phyloP scores from a whole-genome alignment of 176 grass and related monocot genomes.

The Dactylis glomerata region DNA sequence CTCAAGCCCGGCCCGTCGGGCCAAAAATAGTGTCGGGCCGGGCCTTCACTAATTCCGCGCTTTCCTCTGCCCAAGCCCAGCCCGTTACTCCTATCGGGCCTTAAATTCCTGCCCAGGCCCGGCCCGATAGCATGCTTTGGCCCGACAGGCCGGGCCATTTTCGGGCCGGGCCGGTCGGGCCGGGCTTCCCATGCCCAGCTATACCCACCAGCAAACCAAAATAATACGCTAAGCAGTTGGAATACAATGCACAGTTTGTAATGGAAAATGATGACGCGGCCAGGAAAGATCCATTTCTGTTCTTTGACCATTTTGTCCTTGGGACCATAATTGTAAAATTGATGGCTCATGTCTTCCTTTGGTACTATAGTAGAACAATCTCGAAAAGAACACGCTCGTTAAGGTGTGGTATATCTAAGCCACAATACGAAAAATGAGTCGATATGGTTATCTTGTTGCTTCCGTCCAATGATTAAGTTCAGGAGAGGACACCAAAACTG shows the following conservation, averaged over 20 bases:
- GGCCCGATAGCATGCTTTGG: too few species aligned
- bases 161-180: too few species aligned
- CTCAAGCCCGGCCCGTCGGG: too few species aligned
- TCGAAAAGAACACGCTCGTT: background rate
- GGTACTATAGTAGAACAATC: too few species aligned
- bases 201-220: background rate
- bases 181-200: too few species aligned
- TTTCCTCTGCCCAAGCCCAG: too few species aligned
- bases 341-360: background rate
- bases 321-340: background rate
- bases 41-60: too few species aligned
- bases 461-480: background rate
- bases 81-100: too few species aligned
- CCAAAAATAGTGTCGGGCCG: too few species aligned
- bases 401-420: background rate
- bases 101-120: too few species aligned
- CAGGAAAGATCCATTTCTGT: background rate
- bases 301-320: background rate
- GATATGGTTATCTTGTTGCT: background rate
- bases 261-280: background rate
- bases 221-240: constrained; percentile 7
- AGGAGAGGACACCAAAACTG: background rate
- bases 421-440: background rate
- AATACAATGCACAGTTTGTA: background rate
- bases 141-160: too few species aligned